phyloP scores from a whole-genome alignment of 768 basidiomycete genomes.

The Termitomyces eurrhizus region DNA sequence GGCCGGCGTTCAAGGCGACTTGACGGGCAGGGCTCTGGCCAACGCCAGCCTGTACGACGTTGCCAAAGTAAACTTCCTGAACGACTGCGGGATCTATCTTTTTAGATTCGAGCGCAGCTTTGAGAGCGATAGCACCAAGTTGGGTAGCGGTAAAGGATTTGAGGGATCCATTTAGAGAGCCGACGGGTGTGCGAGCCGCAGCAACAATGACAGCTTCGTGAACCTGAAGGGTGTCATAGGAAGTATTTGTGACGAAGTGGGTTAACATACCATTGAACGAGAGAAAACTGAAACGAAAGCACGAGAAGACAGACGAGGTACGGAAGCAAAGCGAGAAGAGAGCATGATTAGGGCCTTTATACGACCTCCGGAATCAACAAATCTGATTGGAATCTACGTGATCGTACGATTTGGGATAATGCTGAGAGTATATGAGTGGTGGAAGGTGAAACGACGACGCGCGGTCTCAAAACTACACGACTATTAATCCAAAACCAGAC shows the following conservation, averaged over 20 bases:
- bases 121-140: conserved; percentile 85
- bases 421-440: conserved; percentile 4
- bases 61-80: conserved; percentile 98
- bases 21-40: conserved; percentile 99
- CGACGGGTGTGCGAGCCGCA: conserved; percentile 91
- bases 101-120: conserved; percentile 80
- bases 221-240: conserved; percentile 25
- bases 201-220: conserved; percentile 93
- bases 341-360: conserved; percentile 40
- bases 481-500: conserved; percentile 3
- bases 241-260: conserved; percentile 10
- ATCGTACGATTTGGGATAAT: conserved; percentile 36
- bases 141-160: conserved; percentile 88
- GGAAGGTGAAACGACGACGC: background rate
- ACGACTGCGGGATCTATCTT: conserved; percentile 75
- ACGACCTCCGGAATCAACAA: conserved; percentile 17
- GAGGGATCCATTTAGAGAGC: conserved; percentile 86
- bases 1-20: conserved; percentile 88
- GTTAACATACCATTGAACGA: conserved; percentile 46
- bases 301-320: conserved; percentile 34
- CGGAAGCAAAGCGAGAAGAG: conserved; percentile 36
- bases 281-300: conserved; percentile 32
- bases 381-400: conserved; percentile 22
- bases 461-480: background rate
- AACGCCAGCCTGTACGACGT: conserved; percentile 96